A percentile compares a stretch with the other conserved stretches of the same genome.
These are phyloP conservation scores for Solanum aculeatissimum DNA, from an alignment of 305 asterid genomes.

Conservation along the genomic window DNA sequence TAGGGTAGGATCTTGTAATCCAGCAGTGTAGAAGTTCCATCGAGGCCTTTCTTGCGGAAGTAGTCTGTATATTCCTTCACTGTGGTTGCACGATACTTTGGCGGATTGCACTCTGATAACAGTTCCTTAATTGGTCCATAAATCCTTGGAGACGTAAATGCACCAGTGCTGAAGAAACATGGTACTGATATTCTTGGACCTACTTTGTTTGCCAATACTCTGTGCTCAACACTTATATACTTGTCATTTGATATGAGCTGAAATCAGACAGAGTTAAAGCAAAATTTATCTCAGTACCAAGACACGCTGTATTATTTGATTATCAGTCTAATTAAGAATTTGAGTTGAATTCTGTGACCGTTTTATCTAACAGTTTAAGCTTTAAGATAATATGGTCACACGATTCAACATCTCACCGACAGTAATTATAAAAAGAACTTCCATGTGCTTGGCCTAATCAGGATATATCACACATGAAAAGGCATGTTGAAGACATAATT, in stretches of 20 bases:
- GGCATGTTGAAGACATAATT: background rate
- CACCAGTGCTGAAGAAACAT: constrained; percentile 4
- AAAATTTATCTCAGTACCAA: background rate
- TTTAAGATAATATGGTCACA: background rate
- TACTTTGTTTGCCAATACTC: constrained; percentile 15
- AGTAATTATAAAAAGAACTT: background rate
- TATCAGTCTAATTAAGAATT: background rate
- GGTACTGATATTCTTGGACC: constrained; percentile 26
- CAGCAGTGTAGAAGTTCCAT: constrained; percentile 10
- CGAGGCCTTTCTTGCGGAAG: constrained; percentile 18
- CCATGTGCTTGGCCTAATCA: background rate
- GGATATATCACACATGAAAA: background rate
- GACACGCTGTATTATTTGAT: no score
- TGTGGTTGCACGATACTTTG: constrained; percentile 10
- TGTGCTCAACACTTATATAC: constrained; percentile 13
- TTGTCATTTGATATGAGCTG: constrained; percentile 24
- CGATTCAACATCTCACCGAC: background rate
- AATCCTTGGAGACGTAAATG: background rate
- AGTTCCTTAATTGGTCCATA: constrained; percentile 15
- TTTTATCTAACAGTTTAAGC: background rate
- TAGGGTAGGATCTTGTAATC: constrained; percentile 4
- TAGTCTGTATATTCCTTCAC: constrained; percentile 9
- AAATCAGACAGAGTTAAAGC: background rate
- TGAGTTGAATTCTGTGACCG: background rate
- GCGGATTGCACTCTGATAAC: constrained; percentile 7